These are phyloP conservation scores for Xylariales sp. DNA, from an alignment of 2,329 filamentous ascomycete genomes.

Conservation along the genomic window DNA sequence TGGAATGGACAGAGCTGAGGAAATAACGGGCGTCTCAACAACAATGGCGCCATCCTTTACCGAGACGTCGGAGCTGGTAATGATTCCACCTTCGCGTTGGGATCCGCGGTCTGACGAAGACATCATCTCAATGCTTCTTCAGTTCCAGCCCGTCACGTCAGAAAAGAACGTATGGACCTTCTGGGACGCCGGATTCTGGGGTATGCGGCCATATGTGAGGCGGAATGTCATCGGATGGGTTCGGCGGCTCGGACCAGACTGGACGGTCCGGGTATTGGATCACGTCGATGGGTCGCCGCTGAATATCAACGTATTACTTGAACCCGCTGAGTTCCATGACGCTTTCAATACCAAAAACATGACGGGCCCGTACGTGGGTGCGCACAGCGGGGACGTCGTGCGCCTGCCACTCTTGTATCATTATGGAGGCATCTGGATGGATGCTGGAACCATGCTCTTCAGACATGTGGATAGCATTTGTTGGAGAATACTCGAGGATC, in stretches of 20 bases:
- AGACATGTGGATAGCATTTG: not conserved
- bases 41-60: too few species aligned
- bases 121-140: not conserved
- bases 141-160: not conserved
- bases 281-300: not conserved
- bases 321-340: not conserved
- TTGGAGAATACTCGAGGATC: not conserved
- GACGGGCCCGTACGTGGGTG: not conserved
- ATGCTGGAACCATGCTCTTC: not conserved
- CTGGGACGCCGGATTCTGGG: not conserved
- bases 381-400: not conserved
- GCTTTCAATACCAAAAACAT: not conserved
- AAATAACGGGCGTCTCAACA: too few species aligned
- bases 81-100: too few species aligned
- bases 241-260: not conserved
- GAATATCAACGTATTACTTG: not conserved
- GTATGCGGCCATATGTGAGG: not conserved
- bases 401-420: not conserved
- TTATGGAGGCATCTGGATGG: not conserved
- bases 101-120: not conserved
- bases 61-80: too few species aligned
- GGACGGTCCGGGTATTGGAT: not conserved
- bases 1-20: too few species aligned
- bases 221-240: not conserved
- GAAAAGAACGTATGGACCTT: not conserved